phyloP scores from a whole-genome alignment of 495 filamentous ascomycete species.

The Tuber borchii region DNA sequence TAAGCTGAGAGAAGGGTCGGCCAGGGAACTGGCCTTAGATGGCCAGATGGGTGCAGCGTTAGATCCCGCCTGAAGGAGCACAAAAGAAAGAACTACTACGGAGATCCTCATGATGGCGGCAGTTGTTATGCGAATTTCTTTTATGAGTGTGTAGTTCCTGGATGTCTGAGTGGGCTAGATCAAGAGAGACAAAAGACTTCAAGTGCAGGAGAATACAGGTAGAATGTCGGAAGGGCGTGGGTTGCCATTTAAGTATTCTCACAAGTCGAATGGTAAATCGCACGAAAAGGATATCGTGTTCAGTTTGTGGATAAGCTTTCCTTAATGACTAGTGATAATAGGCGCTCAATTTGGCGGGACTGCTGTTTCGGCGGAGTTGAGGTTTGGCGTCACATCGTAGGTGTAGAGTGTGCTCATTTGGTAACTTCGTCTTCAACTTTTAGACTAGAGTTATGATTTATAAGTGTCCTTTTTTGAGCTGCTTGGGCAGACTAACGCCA shows the following conservation, averaged over 20 bases:
- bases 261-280: not conserved
- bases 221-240: not conserved
- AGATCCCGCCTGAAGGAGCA: not conserved
- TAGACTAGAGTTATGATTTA: too few species aligned
- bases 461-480: not conserved
- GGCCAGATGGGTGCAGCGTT: not conserved
- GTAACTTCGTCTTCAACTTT: too few species aligned
- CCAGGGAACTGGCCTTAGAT: not conserved
- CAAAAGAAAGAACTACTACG: not conserved
- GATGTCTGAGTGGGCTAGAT: not conserved
- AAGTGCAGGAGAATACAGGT: not conserved
- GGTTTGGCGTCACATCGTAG: too few species aligned
- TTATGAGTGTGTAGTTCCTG: not conserved
- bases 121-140: not conserved
- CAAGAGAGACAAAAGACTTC: not conserved
- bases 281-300: not conserved
- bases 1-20: not conserved
- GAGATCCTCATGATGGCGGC: not conserved
- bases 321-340: not conserved
- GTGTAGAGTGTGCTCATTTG: too few species aligned
- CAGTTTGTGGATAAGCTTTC: not conserved
- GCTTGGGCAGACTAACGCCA: not conserved
- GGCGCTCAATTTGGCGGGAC: too few species aligned
- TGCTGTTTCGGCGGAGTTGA: too few species aligned
- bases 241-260: not conserved